Evolutionary conservation across 2,329 filamentous ascomycete species (phyloP).

Genomic region (Pseudovirgaria hyperparasitica): DNA sequence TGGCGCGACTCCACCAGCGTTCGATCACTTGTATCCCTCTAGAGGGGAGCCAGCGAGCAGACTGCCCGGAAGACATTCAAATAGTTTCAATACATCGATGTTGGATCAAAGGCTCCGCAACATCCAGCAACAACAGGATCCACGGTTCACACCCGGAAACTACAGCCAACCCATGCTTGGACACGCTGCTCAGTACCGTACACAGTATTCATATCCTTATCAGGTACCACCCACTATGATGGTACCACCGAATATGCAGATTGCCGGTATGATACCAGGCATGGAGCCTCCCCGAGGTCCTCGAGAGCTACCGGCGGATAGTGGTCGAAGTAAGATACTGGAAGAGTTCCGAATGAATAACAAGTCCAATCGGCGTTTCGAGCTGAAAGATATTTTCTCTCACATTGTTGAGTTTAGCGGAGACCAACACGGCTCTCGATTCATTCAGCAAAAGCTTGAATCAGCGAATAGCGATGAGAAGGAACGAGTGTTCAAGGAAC

Average conservation of each 20-base stretch:
- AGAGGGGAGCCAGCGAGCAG: constrained; percentile 28
- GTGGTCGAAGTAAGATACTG: constrained; percentile 57
- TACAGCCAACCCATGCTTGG: constrained; percentile 21
- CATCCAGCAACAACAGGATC: constrained; percentile 30
- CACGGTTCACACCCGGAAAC: constrained; percentile 20
- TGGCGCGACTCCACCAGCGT: constrained; percentile 30
- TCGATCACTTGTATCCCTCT: constrained; percentile 30
- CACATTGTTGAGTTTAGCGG: constrained; percentile 91
- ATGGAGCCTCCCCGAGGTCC: constrained; percentile 29
- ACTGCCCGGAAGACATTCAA: too few relatives aligned
- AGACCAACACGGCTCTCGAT: constrained; percentile 88
- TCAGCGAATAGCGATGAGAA: constrained; percentile 94
- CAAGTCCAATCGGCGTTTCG: constrained; percentile 63
- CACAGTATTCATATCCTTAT: neutral
- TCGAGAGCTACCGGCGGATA: constrained; percentile 45
- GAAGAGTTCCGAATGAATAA: constrained; percentile 67
- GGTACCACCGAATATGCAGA: too few relatives aligned
- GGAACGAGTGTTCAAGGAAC: constrained; percentile 77
- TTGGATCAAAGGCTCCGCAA: constrained; percentile 38
- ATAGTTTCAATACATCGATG: constrained; percentile 30
- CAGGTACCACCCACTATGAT: neutral
- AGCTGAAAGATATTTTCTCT: constrained; percentile 77
- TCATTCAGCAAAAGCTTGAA: constrained; percentile 87
- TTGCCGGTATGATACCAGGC: constrained; percentile 22
- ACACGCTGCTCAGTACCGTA: constrained; percentile 15